Percentiles rank a stretch among this genome's conserved stretches.
phyloP scores from a whole-genome alignment of 805 yeast species.

The Schwanniomyces pseudopolymorphus region DNA sequence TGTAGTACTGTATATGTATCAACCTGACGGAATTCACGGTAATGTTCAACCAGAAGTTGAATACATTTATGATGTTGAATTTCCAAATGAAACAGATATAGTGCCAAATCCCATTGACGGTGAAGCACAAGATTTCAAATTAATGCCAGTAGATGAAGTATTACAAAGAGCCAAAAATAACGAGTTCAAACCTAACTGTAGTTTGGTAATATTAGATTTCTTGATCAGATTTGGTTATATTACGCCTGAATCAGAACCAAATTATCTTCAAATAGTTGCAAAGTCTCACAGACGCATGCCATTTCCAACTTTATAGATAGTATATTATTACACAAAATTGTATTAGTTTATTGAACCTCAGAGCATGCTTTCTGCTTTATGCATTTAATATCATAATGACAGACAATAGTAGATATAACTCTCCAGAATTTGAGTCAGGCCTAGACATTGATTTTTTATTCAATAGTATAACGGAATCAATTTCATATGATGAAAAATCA shows the following conservation, averaged over 20 bases:
- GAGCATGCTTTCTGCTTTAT: neutral
- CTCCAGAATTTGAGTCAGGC: slow-evolving; percentile 1
- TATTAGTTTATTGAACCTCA: neutral
- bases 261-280: slow-evolving; percentile 57
- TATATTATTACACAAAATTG: neutral
- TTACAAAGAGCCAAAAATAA: slow-evolving; percentile 46
- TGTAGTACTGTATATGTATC: slow-evolving; percentile 63
- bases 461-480: slow-evolving; percentile 1
- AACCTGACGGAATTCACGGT: slow-evolving; percentile 39
- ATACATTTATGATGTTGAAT: slow-evolving; percentile 69
- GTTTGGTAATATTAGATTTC: slow-evolving; percentile 75
- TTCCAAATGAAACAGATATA: slow-evolving; percentile 40
- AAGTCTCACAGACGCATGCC: slow-evolving; percentile 71
- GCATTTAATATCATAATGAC: neutral
- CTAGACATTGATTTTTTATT: slow-evolving; percentile 1
- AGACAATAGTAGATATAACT: neutral
- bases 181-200: slow-evolving; percentile 90
- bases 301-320: slow-evolving; percentile 48
- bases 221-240: slow-evolving; percentile 80
- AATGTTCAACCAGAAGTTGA: slow-evolving; percentile 90
- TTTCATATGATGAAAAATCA: neutral
- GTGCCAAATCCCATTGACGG: slow-evolving; percentile 47
- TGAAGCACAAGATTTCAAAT: slow-evolving; percentile 70
- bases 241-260: slow-evolving; percentile 63
- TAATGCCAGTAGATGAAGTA: slow-evolving; percentile 63